phyloP scores from a whole-genome alignment of 2,329 filamentous ascomycete species.

The Ploettnerulaceae sp. region DNA sequence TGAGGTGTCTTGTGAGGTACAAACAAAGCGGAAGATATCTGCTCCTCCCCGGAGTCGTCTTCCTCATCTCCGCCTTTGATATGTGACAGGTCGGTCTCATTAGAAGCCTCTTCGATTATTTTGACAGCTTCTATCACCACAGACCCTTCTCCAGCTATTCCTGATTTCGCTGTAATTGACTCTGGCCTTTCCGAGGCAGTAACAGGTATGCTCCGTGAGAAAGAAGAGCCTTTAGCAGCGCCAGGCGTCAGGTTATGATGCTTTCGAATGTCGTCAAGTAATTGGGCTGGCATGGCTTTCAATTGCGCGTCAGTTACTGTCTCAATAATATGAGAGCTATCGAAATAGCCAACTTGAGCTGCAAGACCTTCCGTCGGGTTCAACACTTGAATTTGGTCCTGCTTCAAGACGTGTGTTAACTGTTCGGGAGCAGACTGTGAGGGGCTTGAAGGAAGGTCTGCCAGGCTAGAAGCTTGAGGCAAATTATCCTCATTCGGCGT shows the following conservation, averaged over 20 bases:
- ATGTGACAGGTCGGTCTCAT: constrained; percentile 35
- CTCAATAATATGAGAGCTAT: constrained; percentile 20
- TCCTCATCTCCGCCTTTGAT: constrained; percentile 39
- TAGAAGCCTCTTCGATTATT: constrained; percentile 20
- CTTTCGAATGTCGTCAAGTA: constrained; percentile 32
- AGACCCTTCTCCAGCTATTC: constrained; percentile 3
- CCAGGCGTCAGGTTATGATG: constrained; percentile 33
- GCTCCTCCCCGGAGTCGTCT: constrained; percentile 68
- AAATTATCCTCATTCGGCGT: not conserved
- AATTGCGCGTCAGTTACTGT: constrained; percentile 21
- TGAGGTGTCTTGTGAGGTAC: constrained; percentile 63
- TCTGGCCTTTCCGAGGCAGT: constrained; percentile 27
- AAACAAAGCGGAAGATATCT: constrained; percentile 82
- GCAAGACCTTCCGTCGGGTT: constrained; percentile 21
- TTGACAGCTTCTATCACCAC: not conserved
- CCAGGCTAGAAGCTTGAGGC: not conserved
- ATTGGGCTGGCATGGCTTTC: constrained; percentile 27
- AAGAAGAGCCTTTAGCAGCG: constrained; percentile 29
- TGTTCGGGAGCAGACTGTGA: not conserved
- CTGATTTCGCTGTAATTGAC: constrained; percentile 8
- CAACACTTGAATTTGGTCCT: not conserved
- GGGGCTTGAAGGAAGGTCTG: not conserved
- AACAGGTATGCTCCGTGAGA: constrained; percentile 32
- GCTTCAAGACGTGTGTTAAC: not conserved
- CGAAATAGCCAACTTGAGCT: constrained; percentile 28